Evolutionary conservation across 805 yeast species (phyloP), one percentile per base, ranked within the genome.

Genomic region (Saccharomycopsis oosterbeekiorum): DNA sequence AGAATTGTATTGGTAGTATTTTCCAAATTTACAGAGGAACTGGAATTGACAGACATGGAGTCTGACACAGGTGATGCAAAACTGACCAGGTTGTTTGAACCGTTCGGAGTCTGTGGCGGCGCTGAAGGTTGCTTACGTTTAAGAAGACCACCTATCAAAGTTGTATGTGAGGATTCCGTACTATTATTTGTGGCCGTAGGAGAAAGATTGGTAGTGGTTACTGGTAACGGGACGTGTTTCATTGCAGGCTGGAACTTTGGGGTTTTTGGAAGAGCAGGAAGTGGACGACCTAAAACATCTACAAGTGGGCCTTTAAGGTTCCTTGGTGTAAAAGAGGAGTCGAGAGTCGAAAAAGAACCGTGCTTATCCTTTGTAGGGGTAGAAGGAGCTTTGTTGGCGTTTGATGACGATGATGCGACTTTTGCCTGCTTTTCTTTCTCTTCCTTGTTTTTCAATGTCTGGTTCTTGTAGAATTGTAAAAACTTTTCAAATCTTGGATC

Each of bases 221-320:
- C 4, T 21, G 53, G 34, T 47, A n/a, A 24, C 14, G 63, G 40
- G 9, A 29, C 60, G 43, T 67, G 68, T 6, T 76, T 67, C 10
- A 82, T 70, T 0, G 84, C 83, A 2, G 85, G 76, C 5, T 84
- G 84, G 15, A 79, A 68, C 40, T 73, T 76, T 1, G 84, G 77
- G 56, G 61, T 67, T 26, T 68, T 69, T 1, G 85, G 85, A 67
- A 81, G 84, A 3, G 80, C 70, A 2, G 85, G 86, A 9, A 82
- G 70, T 6, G 78, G 78, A 65, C 80, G 76, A 0, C 80, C 80
- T 40, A 71, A 72, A 0, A 67, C 71, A 61, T 77, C 80, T 39
- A 73, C 69, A 53, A 68, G 70, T 5, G 64, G 59, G 53, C 58
- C 17, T 54, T 40, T n/a, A 69, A 65, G 29, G 62, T 67, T 51